Percentiles rank a stretch among this genome's conserved stretches.
These are phyloP conservation scores for Gracilaria domingensis DNA, from an alignment of 23 red algal genomes.

Conservation along the genomic window DNA sequence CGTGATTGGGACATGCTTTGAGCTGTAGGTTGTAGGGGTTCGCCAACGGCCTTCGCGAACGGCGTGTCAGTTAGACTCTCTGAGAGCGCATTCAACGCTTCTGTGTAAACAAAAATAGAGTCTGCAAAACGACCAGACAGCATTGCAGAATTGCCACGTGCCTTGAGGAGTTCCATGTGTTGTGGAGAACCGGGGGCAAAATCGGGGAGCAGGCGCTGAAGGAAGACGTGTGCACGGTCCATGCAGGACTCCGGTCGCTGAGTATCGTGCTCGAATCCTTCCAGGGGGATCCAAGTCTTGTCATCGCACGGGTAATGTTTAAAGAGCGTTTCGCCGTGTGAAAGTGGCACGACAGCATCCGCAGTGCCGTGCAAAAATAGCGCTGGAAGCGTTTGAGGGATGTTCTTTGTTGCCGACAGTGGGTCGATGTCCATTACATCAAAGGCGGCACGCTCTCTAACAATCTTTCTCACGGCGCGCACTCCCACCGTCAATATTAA, in stretches of 20 bases:
- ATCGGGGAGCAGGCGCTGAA: conserved; percentile 47
- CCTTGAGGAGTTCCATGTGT: conserved; percentile 62
- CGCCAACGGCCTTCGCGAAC: conserved; percentile 5
- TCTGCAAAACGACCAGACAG: conserved; percentile 64
- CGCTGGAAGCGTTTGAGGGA: conserved; percentile 40
- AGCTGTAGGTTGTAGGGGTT: neutral
- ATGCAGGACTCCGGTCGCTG: conserved; percentile 60
- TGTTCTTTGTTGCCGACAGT: conserved; percentile 50
- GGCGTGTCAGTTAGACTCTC: conserved; percentile 30
- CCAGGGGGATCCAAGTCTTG: conserved; percentile 62
- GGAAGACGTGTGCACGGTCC: conserved; percentile 65
- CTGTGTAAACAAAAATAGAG: conserved; percentile 52
- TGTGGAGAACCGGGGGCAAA: neutral
- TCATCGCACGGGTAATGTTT: conserved; percentile 49
- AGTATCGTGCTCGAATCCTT: conserved; percentile 67
- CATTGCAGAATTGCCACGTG: conserved; percentile 70
- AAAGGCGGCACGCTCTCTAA: conserved; percentile 74
- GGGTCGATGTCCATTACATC: conserved; percentile 83
- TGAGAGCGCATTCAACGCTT: conserved; percentile 63
- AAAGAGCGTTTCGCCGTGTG: conserved; percentile 51
- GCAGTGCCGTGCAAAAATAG: conserved; percentile 78
- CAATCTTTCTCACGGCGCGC: conserved; percentile 76
- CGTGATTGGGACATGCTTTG: neutral
- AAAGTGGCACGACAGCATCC: conserved; percentile 76
- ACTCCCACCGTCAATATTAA: conserved; percentile 76